Conservation (phyloP, 163 green algal species). For the Chlorella variabilis region DNA sequence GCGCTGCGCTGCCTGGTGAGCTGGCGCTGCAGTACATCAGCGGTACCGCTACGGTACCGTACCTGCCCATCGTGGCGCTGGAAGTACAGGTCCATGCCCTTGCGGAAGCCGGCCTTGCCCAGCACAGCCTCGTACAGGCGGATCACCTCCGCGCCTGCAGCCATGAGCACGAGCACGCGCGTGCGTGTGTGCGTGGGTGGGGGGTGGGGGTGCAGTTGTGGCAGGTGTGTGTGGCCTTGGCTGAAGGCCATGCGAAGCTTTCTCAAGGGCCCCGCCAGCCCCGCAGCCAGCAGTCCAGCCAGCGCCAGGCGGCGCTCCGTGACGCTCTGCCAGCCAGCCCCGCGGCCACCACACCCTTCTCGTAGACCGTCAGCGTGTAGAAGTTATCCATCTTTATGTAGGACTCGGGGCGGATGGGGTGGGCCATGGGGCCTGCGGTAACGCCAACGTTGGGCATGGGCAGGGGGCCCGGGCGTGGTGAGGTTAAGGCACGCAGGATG, state of each 20-base stretch:
- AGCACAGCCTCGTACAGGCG: slow-evolving; percentile 96
- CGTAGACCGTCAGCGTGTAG: slow-evolving; percentile 96
- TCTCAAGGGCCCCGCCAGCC: too few relatives aligned
- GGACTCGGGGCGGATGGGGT: slow-evolving; percentile 95
- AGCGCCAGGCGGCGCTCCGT: too few relatives aligned
- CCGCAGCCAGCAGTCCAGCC: too few relatives aligned
- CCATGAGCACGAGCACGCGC: not conserved
- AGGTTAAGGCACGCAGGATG: too few relatives aligned
- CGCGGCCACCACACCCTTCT: too few relatives aligned
- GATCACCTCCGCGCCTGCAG: slow-evolving; percentile 90
- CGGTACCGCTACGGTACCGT: slow-evolving; percentile 1
- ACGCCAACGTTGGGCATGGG: not conserved
- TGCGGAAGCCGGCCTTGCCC: slow-evolving; percentile 93
- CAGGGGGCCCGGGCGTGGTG: too few relatives aligned
- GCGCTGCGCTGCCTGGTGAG: too few relatives aligned
- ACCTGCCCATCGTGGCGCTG: slow-evolving; percentile 88
- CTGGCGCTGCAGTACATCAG: not conserved
- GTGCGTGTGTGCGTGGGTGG: too few relatives aligned
- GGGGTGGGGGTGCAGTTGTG: too few relatives aligned
- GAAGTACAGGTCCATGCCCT: slow-evolving; percentile 98
- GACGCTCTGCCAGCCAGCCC: too few relatives aligned
- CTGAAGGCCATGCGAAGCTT: too few relatives aligned
- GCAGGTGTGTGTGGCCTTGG: too few relatives aligned
- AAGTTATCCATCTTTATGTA: slow-evolving; percentile 99
- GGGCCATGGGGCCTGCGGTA: slow-evolving; percentile 88